Evolutionary conservation across 768 basidiomycete genomes (phyloP), one percentile per base, ranked within the genome.

Genomic region (Mycena vulgaris): DNA sequence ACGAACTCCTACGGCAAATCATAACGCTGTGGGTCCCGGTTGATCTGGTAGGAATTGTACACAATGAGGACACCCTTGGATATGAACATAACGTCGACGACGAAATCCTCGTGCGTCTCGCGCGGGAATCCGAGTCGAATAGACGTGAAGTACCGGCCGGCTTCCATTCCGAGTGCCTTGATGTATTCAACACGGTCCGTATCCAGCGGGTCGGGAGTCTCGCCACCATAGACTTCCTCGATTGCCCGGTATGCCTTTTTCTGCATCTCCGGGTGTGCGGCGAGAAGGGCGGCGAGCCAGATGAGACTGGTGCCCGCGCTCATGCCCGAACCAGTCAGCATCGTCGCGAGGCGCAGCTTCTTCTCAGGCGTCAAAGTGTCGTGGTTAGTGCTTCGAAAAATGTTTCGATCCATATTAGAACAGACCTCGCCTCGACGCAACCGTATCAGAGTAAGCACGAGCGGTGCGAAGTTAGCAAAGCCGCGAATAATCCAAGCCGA

Each of bases 21-120:
- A 23, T 68, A 68, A 40, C 67, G 59, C 52, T 68, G 51, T 19
- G 67, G 59, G 42, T 68, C 67, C 30, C 67, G 67, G 42, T 68
- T 68, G 52, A 68, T 68, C 33, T 68, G 59, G 30, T 61, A 68
- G 31, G 67, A 68, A 51, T 68, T 68, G 45, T 68, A 68, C 49
- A 68, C 67, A 14, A 68, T 60, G 3, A 68, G 53, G 8, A 62
- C 52, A 25, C 67, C 67, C 42, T 62, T 61, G 2, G 67, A 60
- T 30, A 68, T 68, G 9, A 37, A 21, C 40, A 68, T 45, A 11
- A 59, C 67, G 48, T 68, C 67, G 39, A 68, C 67, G 3, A 47
- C 19, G 8, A 56, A 59, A 33, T 68, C 67, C 42, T 68, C 67
- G 30, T 62, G 52, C 23, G 67, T 68, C 30, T 68, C 67, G 48